Evolutionary conservation across 805 yeast species (phyloP).

Genomic region (Ogataea kodamae): DNA sequence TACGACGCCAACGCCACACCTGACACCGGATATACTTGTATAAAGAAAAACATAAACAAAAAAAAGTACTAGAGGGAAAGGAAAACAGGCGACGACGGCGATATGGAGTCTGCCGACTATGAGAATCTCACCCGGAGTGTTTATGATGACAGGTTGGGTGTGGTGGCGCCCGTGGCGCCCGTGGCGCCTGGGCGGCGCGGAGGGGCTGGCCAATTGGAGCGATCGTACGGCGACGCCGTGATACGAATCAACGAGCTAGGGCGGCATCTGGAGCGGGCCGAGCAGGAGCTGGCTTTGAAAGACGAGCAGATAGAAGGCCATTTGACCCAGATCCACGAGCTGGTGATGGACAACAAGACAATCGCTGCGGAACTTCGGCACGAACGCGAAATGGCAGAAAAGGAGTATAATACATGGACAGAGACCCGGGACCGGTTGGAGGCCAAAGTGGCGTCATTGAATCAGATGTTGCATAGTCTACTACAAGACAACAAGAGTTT

Average conservation of each 20-base stretch:
- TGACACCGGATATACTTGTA: constrained; percentile 5
- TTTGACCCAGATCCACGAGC: constrained; percentile 26
- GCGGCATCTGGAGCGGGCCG: constrained; percentile 36
- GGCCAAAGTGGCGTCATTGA: constrained; percentile 24
- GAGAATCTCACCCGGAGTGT: constrained; percentile 18
- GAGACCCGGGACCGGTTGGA: constrained; percentile 27
- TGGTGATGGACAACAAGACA: constrained; percentile 27
- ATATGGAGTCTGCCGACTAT: constrained; percentile 23
- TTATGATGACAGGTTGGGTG: constrained; percentile 9
- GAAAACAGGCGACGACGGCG: constrained; percentile 4
- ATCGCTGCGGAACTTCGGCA: constrained; percentile 24
- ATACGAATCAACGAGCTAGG: constrained; percentile 29
- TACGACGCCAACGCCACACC: constrained; percentile 21
- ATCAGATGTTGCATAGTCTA: constrained; percentile 17
- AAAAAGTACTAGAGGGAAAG: constrained; percentile 1
- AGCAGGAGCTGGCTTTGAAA: constrained; percentile 30
- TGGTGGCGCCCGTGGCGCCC: constrained; percentile 1
- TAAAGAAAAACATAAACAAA: constrained; percentile 16
- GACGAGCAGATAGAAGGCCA: constrained; percentile 27
- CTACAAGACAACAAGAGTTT: constrained; percentile 16
- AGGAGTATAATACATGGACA: constrained; percentile 31
- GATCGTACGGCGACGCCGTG: constrained; percentile 30
- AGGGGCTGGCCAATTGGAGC: constrained; percentile 29
- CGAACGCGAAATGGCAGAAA: constrained; percentile 32
- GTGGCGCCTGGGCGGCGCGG: too few species aligned